Evolutionary conservation across 2,329 filamentous ascomycete species (phyloP), one percentile per base, ranked within the genome.

Genomic region (Calonectria montana): DNA sequence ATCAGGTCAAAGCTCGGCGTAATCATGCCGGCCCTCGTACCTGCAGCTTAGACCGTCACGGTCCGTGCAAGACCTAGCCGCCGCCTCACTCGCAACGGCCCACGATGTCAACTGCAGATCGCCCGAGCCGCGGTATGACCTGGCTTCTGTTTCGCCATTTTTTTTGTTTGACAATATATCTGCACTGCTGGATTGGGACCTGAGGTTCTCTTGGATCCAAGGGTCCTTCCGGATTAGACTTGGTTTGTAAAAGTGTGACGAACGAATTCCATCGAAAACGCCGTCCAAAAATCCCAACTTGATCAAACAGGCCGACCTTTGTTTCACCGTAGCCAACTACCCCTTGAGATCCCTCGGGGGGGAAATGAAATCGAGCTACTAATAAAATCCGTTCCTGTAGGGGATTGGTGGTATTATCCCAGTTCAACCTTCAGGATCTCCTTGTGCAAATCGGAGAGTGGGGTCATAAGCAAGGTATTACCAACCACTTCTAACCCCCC

Each of bases 21-120:
- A 18, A 23, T 35, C 27, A 69, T 43, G 67, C 37, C 48, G 50
- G 43, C 21, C 61, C 45, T 61, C 45, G 65, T 50, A 50, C 55
- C 45, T 50, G 18, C 55, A 63, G 65, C 57, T 62, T 18, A 47
- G 21, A 35, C 57, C 48, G 27, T 9, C 23, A 27, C 57, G 10
- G 25, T 43, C 39, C 43, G 57, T 62, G 57, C 57, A 62, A 18
- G 25, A 23, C 39, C 39, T 27, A 62, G 57, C 57, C 57, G 57
- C 57, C 39, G 39, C 39, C 39, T 62, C 23, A 25, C n/a, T 45
- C 39, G 57, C 57, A 18, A 62, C 39, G 37, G 57, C 25, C 55
- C 55, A 62, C 57, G 57, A 62, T 62, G 57, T 62, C 39, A 62
- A 43, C 25, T 43, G 39, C 39, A 43, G 39, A 62, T 62, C 53